Base-by-base conservation (phyloP, 1,284 basidiomycete genomes). In the Naganishia sp. region DNA sequence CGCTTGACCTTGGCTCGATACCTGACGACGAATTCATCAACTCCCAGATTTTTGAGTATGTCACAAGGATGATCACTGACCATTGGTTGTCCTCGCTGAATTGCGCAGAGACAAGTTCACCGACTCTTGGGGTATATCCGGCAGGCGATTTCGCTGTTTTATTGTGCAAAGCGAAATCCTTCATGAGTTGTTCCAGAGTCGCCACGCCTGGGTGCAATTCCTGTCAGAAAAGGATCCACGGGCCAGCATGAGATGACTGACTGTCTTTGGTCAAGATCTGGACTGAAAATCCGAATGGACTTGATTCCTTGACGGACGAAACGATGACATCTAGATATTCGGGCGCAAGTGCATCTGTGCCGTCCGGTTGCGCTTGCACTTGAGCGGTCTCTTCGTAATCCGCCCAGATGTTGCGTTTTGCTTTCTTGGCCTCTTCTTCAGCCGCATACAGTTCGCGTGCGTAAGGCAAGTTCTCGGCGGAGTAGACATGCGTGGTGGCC, bases 281-380 rank as follows among this genome's bases (percentile, higher is more conserved):
- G 17, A 98, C 87, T 15, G 92, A 95, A 82, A 99, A 98, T 28
- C 80, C 83, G 76, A 97, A 89, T n/a, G 83, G 82, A 45, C 85
- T 86, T 62, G 87, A 87, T 6, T 87, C 85, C 62, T 91, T 87
- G 51, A 96, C 86, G 74, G 97, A 92, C 63, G 92, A 94, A 72
- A 98, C 85, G 77, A 94, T 90, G 69, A 96, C 84, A 77, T 98
- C 95, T 55, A 94, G 83, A 75, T 95, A 97, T 74, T 96, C 87
- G 46, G 88, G 76, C 75, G 89, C 87, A 56, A 92, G 81, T 32
- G 90, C 84, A 51, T 49, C 47, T 7, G 82, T 82, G 15, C 79
- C 75, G 52, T 83, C 81, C 25, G 80, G 78, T 21, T 74, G 75
- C 18, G 70, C 71, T 46, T 83, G 81, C 17, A 63, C 69, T 45